Conservation (phyloP, 371 early-diverging fungal species). For the Actinomucor elegans region DNA sequence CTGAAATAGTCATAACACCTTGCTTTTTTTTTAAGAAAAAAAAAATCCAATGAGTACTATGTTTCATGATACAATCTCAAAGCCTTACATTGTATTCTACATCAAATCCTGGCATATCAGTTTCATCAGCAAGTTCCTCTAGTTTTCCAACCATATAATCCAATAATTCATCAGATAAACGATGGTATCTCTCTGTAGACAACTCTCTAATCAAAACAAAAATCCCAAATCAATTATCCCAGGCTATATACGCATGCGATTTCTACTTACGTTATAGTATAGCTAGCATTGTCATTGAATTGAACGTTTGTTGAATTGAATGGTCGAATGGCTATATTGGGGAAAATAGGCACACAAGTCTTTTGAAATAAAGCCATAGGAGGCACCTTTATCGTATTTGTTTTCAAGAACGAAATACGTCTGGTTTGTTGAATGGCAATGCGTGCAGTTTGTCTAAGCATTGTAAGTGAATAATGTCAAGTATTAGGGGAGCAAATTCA, state of each 20-base stretch:
- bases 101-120: slow-evolving; percentile 75
- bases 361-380: neutral
- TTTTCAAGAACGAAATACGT: neutral
- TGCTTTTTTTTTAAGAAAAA: no score
- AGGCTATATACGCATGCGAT: neutral
- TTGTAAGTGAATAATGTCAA: no score
- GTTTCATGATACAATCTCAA: no score
- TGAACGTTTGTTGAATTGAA: neutral
- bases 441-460: slow-evolving; percentile 1
- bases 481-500: no score
- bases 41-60: no score
- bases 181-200: slow-evolving; percentile 67
- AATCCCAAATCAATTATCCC: neutral
- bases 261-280: neutral
- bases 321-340: neutral
- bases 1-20: slow-evolving; percentile 89
- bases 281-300: neutral
- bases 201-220: slow-evolving; percentile 36
- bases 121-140: slow-evolving; percentile 78
- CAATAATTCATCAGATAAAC: slow-evolving; percentile 66
- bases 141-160: slow-evolving; percentile 72
- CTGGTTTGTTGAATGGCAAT: neutral
- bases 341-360: neutral
- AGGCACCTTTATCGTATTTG: no score
- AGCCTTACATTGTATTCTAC: slow-evolving; percentile 77